Conservation (phyloP, 768 basidiomycete species). For the Rhizopogon vulgaris region DNA sequence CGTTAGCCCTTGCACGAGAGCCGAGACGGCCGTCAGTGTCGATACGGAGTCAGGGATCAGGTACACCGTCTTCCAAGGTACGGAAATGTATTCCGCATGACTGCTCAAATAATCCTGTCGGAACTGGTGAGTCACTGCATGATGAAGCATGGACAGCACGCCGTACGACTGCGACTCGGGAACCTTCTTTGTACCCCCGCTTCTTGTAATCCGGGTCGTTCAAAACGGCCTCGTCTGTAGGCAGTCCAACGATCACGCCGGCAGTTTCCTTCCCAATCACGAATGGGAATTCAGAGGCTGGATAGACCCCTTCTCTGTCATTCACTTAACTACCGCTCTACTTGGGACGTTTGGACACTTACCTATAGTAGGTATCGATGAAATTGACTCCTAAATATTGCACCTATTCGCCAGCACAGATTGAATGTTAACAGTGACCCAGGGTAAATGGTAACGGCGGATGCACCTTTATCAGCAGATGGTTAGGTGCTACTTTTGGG, state of each 20-base stretch:
- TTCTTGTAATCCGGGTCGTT: constrained; percentile 57
- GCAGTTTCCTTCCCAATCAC: constrained; percentile 74
- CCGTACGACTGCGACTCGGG: constrained; percentile 64
- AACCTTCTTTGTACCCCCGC: constrained; percentile 62
- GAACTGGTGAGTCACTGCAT: not conserved
- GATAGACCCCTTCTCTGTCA: constrained; percentile 63
- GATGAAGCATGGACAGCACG: not conserved
- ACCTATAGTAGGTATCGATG: constrained; percentile 80
- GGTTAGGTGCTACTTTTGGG: constrained; percentile 51
- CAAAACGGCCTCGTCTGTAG: constrained; percentile 56
- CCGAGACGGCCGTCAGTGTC: constrained; percentile 59
- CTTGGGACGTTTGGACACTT: constrained; percentile 21
- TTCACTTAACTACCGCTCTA: not conserved
- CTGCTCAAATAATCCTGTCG: constrained; percentile 40
- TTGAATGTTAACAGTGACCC: not conserved
- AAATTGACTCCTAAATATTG: constrained; percentile 84
- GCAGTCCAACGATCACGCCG: constrained; percentile 71
- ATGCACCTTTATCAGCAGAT: constrained; percentile 43
- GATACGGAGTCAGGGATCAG: constrained; percentile 61
- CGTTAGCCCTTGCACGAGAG: constrained; percentile 72
- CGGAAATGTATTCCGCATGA: constrained; percentile 69
- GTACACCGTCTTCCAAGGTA: constrained; percentile 55
- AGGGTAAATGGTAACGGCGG: not conserved
- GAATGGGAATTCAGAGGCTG: constrained; percentile 49
- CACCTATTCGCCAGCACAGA: constrained; percentile 33